Evolutionary conservation across 1,284 basidiomycete genomes (phyloP), one percentile per base, ranked within the genome.

Genomic region (Dichomitus squalens): DNA sequence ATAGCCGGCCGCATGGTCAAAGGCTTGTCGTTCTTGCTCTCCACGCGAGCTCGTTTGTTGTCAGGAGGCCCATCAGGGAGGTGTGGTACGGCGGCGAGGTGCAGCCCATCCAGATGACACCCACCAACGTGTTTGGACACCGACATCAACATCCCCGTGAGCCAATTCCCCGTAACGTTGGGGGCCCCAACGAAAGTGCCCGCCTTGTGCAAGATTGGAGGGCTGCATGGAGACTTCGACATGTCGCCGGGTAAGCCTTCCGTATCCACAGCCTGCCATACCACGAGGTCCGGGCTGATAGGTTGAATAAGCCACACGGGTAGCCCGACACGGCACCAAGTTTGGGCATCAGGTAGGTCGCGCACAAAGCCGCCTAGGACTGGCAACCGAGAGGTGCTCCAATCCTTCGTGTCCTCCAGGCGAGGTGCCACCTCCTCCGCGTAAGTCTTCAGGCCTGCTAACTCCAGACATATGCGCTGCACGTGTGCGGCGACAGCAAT

Each of bases 131-230:
- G n/a, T 21, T 39, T 54, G 5, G 43, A 48, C 12, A 49, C 53
- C 2, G 43, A 23, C 27, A 39, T 33, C 12, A 25, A 8, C 46
- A 49, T 54, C 2, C 18, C 16, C 11, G 12, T 16, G 6, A 49
- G 21, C 53, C 53, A 54, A 11, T 46, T 53, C 4, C 52, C 43
- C 12, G 53, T 54, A 27, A 54, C 27, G 16, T 54, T 49, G 16
- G 31, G 9, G 1, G 49, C 29, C 0, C 47, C 53, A 9, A 38
- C 40, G 14, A 23, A 21, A 1, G 25, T 21, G 12, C 25, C 43
- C 11, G 43, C 18, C 16, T 29, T 20, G n/a, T 47, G 52, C 11
- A 39, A 25, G 5, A 53, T 38, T 7, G 44, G 43, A 4, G 52
- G 52, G 18, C 40, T 16, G 11, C 23, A 47, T 11, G n/a, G 34